phyloP scores from a whole-genome alignment of 192 early-diverging fungal genomes.

The Mortierella alpina region DNA sequence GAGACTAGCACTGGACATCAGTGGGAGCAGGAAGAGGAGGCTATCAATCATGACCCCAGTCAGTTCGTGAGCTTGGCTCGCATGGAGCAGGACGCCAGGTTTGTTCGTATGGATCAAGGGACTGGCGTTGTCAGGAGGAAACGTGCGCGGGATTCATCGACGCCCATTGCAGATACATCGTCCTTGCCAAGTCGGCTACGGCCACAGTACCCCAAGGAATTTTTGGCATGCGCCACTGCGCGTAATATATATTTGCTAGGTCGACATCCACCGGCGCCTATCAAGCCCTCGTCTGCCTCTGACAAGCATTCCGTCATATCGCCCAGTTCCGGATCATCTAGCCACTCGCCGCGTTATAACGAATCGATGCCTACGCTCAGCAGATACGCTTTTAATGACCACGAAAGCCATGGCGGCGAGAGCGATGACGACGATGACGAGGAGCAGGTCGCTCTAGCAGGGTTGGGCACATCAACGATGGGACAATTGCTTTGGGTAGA shows the following conservation, averaged over 20 bases:
- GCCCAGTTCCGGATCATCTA: no score
- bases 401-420: no score
- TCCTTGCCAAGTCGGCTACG: neutral
- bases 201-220: constrained; percentile 16
- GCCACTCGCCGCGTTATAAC: no score
- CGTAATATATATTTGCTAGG: constrained; percentile 43
- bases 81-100: neutral
- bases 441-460: neutral
- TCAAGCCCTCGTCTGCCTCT: no score
- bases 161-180: neutral
- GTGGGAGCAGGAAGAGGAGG: neutral
- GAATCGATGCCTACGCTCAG: no score
- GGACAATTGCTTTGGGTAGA: neutral
- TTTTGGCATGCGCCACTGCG: constrained; percentile 28
- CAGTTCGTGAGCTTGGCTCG: neutral
- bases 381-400: no score
- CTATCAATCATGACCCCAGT: constrained; percentile 6
- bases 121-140: neutral
- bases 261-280: neutral
- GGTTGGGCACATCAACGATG: no score
- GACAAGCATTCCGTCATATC: no score
- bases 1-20: neutral
- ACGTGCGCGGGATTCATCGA: neutral
- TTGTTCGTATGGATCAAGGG: neutral
- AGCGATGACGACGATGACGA: constrained; percentile 30